phyloP scores from a whole-genome alignment of 176 grass and related monocot species.

The Oryza brachyantha region DNA sequence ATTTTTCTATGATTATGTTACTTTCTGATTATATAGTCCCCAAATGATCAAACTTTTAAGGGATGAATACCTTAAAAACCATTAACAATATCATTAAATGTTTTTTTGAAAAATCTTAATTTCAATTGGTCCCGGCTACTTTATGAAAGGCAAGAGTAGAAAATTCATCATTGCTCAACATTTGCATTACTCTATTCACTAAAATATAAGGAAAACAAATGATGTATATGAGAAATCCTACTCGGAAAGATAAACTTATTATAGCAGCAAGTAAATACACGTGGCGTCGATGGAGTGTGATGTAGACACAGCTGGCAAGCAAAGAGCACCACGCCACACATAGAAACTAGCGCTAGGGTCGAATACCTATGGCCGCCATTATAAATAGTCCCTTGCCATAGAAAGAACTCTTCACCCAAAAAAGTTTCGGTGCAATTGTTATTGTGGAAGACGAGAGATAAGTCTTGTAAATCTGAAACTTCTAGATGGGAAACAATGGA shows the following conservation, averaged over 20 bases:
- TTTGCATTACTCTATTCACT: too few relatives aligned
- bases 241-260: not conserved
- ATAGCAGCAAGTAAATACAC: not conserved
- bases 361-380: not conserved
- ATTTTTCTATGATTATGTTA: too few relatives aligned
- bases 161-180: too few relatives aligned
- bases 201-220: too few relatives aligned
- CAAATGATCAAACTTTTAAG: too few relatives aligned
- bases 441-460: not conserved
- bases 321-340: not conserved
- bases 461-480: not conserved
- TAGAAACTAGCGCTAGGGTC: not conserved
- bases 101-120: too few relatives aligned
- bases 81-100: too few relatives aligned
- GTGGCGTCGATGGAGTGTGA: not conserved
- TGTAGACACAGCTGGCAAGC: not conserved
- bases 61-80: too few relatives aligned
- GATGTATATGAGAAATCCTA: not conserved
- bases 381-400: not conserved
- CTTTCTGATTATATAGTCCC: too few relatives aligned
- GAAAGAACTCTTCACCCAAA: not conserved
- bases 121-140: too few relatives aligned
- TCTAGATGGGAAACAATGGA: not conserved
- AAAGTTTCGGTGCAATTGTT: not conserved
- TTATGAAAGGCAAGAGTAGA: too few relatives aligned